Evolutionary conservation across 2,329 filamentous ascomycete genomes (phyloP), one percentile per base, ranked within the genome.

Genomic region (Exophiala mesophila): DNA sequence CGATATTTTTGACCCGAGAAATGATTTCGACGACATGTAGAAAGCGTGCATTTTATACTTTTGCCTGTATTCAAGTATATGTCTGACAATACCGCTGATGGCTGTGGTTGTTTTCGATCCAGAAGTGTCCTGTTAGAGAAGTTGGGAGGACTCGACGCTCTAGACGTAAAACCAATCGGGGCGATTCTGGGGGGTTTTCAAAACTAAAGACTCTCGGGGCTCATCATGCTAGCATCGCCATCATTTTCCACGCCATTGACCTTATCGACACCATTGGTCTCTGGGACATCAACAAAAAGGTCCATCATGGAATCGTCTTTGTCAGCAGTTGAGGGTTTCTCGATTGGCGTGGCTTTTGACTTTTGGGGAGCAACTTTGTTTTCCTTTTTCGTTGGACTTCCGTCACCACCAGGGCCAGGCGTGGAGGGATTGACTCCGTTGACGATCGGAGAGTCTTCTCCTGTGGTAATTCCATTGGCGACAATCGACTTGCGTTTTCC

Each of bases 161-260:
- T n/a, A n/a, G n/a, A n/a, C n/a, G n/a, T n/a, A n/a, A n/a, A n/a
- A n/a, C n/a, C n/a, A n/a, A n/a, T n/a, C n/a, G n/a, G n/a, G n/a
- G n/a, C n/a, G n/a, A n/a, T n/a, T n/a, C n/a, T n/a, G n/a, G n/a
- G n/a, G n/a, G n/a, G n/a, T n/a, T n/a, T n/a, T n/a, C n/a, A n/a
- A n/a, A n/a, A n/a, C n/a, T n/a, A n/a, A n/a, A n/a, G n/a, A 62
- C 85, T 88, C 66, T 90, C 82, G 3, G 87, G 87, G 59, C 85
- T 92, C 73, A 90, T 88, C 79, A 90, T 88, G 15, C 83, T 83
- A 21, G 80, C 78, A 13, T 72, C 76, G 39, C 79, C 78, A 43
- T 81, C 81, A 3, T n/a, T 24, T 23, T 53, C 50, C 17, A 54
- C 55, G 9, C 57, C 55, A 40, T 60, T 55, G 47, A 62, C 59